A percentile compares a stretch with the other conserved stretches of the same genome.
These are phyloP conservation scores for Lactarius trivialis DNA, from an alignment of 768 basidiomycete genomes.

Conservation along the genomic window DNA sequence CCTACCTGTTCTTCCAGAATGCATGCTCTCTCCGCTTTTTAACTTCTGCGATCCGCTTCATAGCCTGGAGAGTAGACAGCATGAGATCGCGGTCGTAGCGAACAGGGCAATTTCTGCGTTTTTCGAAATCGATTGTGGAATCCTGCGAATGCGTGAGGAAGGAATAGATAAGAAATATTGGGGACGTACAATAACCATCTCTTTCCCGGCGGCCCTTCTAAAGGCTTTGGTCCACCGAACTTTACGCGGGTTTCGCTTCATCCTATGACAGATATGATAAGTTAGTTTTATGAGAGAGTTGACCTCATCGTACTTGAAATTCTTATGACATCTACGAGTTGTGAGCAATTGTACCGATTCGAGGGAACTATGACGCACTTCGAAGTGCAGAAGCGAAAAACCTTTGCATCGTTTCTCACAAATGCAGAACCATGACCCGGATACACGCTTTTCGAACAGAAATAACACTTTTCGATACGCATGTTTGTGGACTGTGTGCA, in stretches of 20 bases:
- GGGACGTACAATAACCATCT: constrained; percentile 89
- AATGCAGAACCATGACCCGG: constrained; percentile 97
- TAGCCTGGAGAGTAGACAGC: constrained; percentile 89
- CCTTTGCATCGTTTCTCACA: constrained; percentile 96
- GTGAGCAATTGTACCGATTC: constrained; percentile 16
- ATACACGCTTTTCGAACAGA: constrained; percentile 95
- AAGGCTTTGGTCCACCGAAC: constrained; percentile 99
- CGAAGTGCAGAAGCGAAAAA: constrained; percentile 95
- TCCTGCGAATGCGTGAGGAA: constrained; percentile 48
- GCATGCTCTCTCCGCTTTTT: constrained; percentile 83
- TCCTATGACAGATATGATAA: constrained; percentile 44
- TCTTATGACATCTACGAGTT: constrained; percentile 82
- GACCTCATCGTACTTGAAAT: constrained; percentile 75
- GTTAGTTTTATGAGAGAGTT: background rate
- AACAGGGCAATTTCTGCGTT: constrained; percentile 94
- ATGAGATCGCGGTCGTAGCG: constrained; percentile 94
- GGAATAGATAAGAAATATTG: background rate
- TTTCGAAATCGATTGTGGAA: constrained; percentile 98
- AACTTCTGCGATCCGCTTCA: constrained; percentile 93
- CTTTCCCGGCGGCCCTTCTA: constrained; percentile 96
- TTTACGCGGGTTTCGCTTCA: constrained; percentile 99
- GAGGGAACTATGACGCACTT: constrained; percentile 52
- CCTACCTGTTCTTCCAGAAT: constrained; percentile 89
- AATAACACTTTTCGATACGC: constrained; percentile 98
- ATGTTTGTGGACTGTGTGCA: constrained; percentile 34